Evolutionary conservation across 2,329 filamentous ascomycete genomes (phyloP).

Genomic region (Phialophora verrucosa): DNA sequence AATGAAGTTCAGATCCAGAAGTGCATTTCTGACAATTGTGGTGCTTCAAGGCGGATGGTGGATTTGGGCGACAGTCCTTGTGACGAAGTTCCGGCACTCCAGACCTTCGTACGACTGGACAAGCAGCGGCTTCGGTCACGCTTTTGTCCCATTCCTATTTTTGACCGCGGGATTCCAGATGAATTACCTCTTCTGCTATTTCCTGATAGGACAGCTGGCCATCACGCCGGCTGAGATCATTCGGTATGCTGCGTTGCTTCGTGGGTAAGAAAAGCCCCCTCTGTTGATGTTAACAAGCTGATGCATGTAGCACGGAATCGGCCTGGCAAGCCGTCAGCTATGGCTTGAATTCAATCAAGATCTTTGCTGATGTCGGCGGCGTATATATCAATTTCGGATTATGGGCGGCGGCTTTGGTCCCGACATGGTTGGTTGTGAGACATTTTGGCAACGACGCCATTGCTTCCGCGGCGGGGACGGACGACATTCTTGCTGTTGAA

Average conservation of each 20-base stretch:
- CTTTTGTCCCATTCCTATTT: constrained; percentile 71
- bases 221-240: constrained; percentile 67
- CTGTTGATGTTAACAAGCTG: background rate
- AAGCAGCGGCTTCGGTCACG: constrained; percentile 66
- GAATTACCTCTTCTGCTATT: constrained; percentile 77
- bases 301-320: constrained; percentile 63
- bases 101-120: constrained; percentile 71
- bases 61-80: constrained; percentile 72
- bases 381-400: constrained; percentile 74
- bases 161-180: constrained; percentile 71
- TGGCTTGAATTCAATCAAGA: constrained; percentile 64
- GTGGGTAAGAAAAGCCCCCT: constrained; percentile 47
- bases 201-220: constrained; percentile 71
- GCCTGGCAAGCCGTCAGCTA: constrained; percentile 76
- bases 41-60: constrained; percentile 66
- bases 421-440: constrained; percentile 67
- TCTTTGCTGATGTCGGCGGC: constrained; percentile 69
- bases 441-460: constrained; percentile 17
- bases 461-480: background rate
- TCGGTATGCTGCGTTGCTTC: constrained; percentile 69
- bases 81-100: constrained; percentile 63
- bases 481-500: background rate
- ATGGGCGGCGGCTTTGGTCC: constrained; percentile 68
- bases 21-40: constrained; percentile 55
- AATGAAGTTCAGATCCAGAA: constrained; percentile 61